Evolutionary conservation across 495 filamentous ascomycete genomes (phyloP).

Genomic region (Cercophora newfieldiana): DNA sequence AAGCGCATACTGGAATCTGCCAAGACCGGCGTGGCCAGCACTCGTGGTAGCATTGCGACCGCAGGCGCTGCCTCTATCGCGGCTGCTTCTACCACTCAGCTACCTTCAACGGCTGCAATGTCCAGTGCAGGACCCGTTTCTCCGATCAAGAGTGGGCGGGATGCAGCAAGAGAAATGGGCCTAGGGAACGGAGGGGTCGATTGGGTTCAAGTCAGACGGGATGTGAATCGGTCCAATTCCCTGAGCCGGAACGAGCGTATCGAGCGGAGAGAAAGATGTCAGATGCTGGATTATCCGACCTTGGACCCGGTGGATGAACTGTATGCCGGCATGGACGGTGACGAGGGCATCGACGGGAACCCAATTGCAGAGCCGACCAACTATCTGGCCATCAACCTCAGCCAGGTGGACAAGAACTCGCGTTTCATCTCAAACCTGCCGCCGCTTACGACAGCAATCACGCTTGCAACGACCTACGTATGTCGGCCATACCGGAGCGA

Average conservation of each 20-base stretch:
- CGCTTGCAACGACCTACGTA: constrained; percentile 86
- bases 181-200: constrained; percentile 62
- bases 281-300: constrained; percentile 90
- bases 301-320: constrained; percentile 87
- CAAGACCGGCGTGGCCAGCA: constrained; percentile 88
- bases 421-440: constrained; percentile 89
- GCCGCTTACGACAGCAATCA: constrained; percentile 79
- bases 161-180: constrained; percentile 67
- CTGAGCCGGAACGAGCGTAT: constrained; percentile 82
- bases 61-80: constrained; percentile 50
- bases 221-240: constrained; percentile 93
- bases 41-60: constrained; percentile 78
- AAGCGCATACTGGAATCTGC: constrained; percentile 95
- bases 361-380: constrained; percentile 82
- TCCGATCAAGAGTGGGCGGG: constrained; percentile 38
- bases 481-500: constrained; percentile 95
- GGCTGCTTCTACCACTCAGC: constrained; percentile 29
- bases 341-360: constrained; percentile 82
- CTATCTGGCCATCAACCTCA: constrained; percentile 75
- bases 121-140: constrained; percentile 37
- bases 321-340: constrained; percentile 81
- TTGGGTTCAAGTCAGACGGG: constrained; percentile 93
- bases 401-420: constrained; percentile 90
- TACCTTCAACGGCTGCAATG: constrained; percentile 18
- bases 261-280: constrained; percentile 86